Evolutionary conservation across 2,329 filamentous ascomycete genomes (phyloP).

Genomic region (Neospermospora avenae): DNA sequence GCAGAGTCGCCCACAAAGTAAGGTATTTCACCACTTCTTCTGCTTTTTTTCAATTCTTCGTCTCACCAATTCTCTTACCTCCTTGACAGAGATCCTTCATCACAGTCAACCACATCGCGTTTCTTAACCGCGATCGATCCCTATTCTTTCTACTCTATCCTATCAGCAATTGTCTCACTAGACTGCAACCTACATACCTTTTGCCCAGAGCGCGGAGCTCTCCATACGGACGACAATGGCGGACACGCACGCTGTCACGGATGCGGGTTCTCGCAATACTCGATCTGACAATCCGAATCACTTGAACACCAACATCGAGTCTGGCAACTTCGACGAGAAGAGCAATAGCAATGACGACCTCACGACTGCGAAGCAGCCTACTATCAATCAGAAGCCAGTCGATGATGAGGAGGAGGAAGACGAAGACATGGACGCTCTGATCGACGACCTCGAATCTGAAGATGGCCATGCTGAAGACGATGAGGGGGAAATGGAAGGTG

Average conservation of each 20-base stretch:
- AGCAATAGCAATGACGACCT: slow-evolving; percentile 37
- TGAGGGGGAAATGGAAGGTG: slow-evolving; percentile 53
- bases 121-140: background rate
- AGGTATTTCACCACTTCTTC: background rate
- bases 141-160: background rate
- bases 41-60: background rate
- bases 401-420: slow-evolving; percentile 70
- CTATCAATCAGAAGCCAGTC: slow-evolving; percentile 6
- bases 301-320: slow-evolving; percentile 62
- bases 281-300: slow-evolving; percentile 28
- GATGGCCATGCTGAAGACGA: slow-evolving; percentile 67
- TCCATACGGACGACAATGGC: slow-evolving; percentile 21
- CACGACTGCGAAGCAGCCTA: slow-evolving; percentile 26
- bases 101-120: background rate
- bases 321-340: slow-evolving; percentile 65
- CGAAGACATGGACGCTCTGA: slow-evolving; percentile 81
- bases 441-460: slow-evolving; percentile 81
- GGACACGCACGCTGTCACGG: slow-evolving; percentile 22
- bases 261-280: slow-evolving; percentile 16
- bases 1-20: background rate
- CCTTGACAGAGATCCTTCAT: background rate
- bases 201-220: background rate
- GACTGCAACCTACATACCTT: background rate
- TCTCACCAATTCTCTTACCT: background rate
- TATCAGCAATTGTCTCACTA: slow-evolving; percentile 5